phyloP scores from a whole-genome alignment of 2,329 filamentous ascomycete species.

The Cadophora sp. region DNA sequence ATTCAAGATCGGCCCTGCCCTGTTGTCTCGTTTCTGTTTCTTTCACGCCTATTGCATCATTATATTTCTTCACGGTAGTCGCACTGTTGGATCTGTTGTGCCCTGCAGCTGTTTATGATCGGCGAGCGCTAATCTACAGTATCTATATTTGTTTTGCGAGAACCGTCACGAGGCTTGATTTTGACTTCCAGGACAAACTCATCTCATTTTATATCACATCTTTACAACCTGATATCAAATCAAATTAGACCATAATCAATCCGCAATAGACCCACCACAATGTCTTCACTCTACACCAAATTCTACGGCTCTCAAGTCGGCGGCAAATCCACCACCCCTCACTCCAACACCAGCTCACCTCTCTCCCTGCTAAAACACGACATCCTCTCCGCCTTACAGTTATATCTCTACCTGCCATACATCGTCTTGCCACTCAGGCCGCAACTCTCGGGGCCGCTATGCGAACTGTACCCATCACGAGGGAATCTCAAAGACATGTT shows the following conservation, averaged over 20 bases:
- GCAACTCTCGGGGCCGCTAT: constrained; percentile 59
- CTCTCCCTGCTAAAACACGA: constrained; percentile 49
- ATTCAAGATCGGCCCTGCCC: neutral
- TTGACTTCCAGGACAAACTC: neutral
- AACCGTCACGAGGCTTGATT: neutral
- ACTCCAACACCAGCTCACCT: constrained; percentile 61
- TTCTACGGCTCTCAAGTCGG: constrained; percentile 67
- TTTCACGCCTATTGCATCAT: too few relatives aligned
- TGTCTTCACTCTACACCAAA: constrained; percentile 46
- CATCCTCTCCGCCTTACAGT: constrained; percentile 47
- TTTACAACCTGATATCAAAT: too few relatives aligned
- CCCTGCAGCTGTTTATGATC: neutral
- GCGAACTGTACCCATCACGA: constrained; percentile 67
- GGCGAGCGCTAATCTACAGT: neutral
- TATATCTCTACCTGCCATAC: constrained; percentile 56
- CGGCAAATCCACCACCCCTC: constrained; percentile 63
- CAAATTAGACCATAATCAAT: neutral
- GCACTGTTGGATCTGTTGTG: neutral
- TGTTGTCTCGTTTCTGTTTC: neutral
- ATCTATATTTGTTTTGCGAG: neutral
- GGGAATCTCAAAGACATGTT: constrained; percentile 63
- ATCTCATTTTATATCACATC: neutral
- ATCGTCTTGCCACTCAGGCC: constrained; percentile 65
- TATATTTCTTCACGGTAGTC: too few relatives aligned
- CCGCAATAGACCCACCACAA: constrained; percentile 1